A percentile compares a stretch with the other conserved stretches of the same genome.
Conservation (phyloP, 306 rosid species). For the Betula pendula region DNA sequence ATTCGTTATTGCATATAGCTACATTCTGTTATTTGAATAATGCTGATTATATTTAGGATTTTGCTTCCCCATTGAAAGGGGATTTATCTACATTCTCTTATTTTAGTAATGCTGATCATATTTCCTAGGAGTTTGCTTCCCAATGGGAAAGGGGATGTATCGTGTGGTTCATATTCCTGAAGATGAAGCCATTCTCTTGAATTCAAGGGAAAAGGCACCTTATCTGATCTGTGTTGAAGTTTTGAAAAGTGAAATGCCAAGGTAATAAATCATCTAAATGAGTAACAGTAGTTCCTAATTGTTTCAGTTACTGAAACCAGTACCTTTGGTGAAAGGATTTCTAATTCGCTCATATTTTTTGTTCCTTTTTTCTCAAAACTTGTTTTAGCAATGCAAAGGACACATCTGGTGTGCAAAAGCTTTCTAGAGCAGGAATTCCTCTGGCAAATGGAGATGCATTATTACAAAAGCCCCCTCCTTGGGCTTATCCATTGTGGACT, state of each 20-base stretch:
- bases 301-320: slow-evolving; percentile 17
- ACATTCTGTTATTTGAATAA: not conserved
- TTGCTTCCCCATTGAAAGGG: slow-evolving; percentile 92
- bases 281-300: slow-evolving; percentile 7
- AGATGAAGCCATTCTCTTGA: slow-evolving; percentile 96
- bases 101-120: slow-evolving; percentile 33
- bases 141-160: slow-evolving; percentile 95
- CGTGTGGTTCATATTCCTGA: slow-evolving; percentile 93
- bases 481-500: slow-evolving; percentile 98
- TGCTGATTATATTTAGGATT: slow-evolving; percentile 50
- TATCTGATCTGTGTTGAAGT: slow-evolving; percentile 87
- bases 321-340: slow-evolving; percentile 19
- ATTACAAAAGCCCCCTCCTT: slow-evolving; percentile 90
- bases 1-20: slow-evolving; percentile 17
- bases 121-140: slow-evolving; percentile 82
- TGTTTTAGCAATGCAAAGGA: slow-evolving; percentile 77
- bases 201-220: slow-evolving; percentile 99
- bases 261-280: slow-evolving; percentile 40
- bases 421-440: slow-evolving; percentile 97
- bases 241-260: slow-evolving; percentile 82
- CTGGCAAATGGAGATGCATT: slow-evolving; percentile 95
- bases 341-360: slow-evolving; percentile 20
- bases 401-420: slow-evolving; percentile 70
- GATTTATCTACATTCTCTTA: slow-evolving; percentile 29
- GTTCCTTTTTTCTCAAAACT: slow-evolving; percentile 28